Base-by-base conservation (phyloP, 495 filamentous ascomycete species). In the Annulohypoxylon moriforme region DNA sequence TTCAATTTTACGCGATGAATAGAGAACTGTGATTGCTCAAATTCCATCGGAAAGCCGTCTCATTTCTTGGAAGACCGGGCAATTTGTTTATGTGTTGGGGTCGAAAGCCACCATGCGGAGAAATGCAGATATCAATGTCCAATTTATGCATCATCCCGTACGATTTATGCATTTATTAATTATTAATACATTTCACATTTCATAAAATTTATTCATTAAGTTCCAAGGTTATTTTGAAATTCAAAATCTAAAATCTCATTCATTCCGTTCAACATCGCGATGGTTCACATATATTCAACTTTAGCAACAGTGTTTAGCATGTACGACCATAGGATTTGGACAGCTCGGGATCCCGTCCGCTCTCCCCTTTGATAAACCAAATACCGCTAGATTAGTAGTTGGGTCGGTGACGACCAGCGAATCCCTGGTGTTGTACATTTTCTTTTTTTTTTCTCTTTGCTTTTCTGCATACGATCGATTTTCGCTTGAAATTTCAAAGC, bases 401-500 rank as follows among this genome's bases (percentile, higher is more conserved):
- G 77, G 79, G 81, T 84, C 76, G 82, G 78, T 83, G 83, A 83
- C 79, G 76, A 84, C 77, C 77, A 76, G 81, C 75, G 79, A 83
- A 82, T 80, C 66, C 81, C 75, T 66, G 72, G 80, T 82, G 80
- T 80, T 81, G 81, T 81, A 82, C 46, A 44, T 44, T 44, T 44
- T 44, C 16, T 18, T 44, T 5, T 20, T 44, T 7, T 20, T 44
- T 0, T 44, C 10, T 14, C 18, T 16, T 29, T 2, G 27, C 14
- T 29, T 6, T 33, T 24, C 3, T 14, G 24, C 6, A n/a, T 18
- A 44, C 14, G 40, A 16, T 47, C 1, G 22, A 47, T 60, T 13
- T 4, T 9, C n/a, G n/a, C n/a, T n/a, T n/a, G n/a, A n/a, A n/a
- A n/a, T n/a, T n/a, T n/a, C n/a, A n/a, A n/a, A n/a, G n/a, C n/a